Evolutionary conservation across 2,329 filamentous ascomycete genomes (phyloP), one percentile per base, ranked within the genome.

Genomic region (Ascomycota sp.): DNA sequence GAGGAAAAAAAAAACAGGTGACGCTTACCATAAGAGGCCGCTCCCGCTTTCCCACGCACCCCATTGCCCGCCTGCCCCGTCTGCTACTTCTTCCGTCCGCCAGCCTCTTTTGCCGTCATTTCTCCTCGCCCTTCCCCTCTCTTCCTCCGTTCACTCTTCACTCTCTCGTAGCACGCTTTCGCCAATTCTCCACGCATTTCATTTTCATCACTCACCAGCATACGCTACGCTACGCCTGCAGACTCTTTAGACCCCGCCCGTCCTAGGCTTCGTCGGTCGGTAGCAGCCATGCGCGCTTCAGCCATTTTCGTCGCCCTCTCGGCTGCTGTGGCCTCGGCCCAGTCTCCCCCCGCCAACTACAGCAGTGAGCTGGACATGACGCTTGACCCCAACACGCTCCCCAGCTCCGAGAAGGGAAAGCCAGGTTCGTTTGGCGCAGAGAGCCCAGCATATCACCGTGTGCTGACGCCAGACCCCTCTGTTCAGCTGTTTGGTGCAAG

Each of bases 401-500:
- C 48, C 2, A 21, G 16, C 16, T 39, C 50, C 16, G 40, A 43
- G 27, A 39, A 38, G 16, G 16, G 16, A 5, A 21, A 21, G 16
- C 16, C 16, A 21, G 16, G 16, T 21, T 21, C 16, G 16, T 21
- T 21, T 21, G 16, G 16, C 16, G 16, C 5, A 21, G 5, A 21
- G 16, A 21, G 16, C 16, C 16, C 5, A 5, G 16, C 5, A 21
- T 21, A 21, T 21, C 16, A 5, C 16, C 16, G 16, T 21, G 16
- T 21, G 16, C n/a, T 26, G 25, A 21, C 8, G 29, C n/a, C 8
- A 32, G 8, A n/a, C 11, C n/a, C n/a, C 12, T 33, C 13, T 30
- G 29, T 34, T 38, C 39, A 67, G 65, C 59, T 32, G 36, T 43
- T 12, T 70, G 65, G 66, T 71, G 66, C 49, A 47, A 44, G 34